A percentile compares a stretch with the other conserved stretches of the same genome.
These are phyloP conservation scores for Chamaecrista fasciculata DNA, from an alignment of 306 rosid genomes.

Conservation along the genomic window DNA sequence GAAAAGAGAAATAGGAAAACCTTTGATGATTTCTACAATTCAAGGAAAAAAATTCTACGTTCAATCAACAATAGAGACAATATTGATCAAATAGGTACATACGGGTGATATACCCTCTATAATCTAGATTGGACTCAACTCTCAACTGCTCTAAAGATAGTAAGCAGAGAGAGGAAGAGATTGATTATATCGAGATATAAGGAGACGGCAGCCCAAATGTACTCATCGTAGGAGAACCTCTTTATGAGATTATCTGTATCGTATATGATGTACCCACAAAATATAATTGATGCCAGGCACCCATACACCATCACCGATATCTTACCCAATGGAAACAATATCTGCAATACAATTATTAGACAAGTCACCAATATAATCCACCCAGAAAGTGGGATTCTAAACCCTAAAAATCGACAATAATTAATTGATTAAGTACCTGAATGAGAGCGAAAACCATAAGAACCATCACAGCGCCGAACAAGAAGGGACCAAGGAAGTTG, in stretches of 20 bases:
- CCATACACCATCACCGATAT: conserved; percentile 68
- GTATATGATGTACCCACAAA: conserved; percentile 78
- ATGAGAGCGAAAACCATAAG: conserved; percentile 61
- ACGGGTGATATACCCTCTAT: too few relatives aligned
- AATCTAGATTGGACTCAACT: conserved; percentile 33
- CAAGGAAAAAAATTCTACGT: too few relatives aligned
- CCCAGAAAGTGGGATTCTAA: not conserved
- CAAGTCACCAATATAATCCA: not conserved
- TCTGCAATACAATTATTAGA: not conserved
- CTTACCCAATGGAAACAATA: conserved; percentile 63
- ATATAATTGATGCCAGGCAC: conserved; percentile 65
- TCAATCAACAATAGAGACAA: too few relatives aligned
- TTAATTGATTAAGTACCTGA: too few relatives aligned
- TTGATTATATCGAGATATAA: conserved; percentile 81
- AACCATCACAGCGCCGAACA: conserved; percentile 62
- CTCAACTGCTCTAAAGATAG: conserved; percentile 58
- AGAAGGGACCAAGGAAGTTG: conserved; percentile 81
- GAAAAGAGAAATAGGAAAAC: too few relatives aligned
- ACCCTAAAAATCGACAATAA: too few relatives aligned
- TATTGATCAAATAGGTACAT: too few relatives aligned
- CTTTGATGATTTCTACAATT: too few relatives aligned
- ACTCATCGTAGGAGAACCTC: conserved; percentile 73
- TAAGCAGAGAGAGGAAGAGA: conserved; percentile 72
- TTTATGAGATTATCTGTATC: conserved; percentile 90
- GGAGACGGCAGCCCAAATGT: conserved; percentile 82